phyloP scores from a whole-genome alignment of 1,284 basidiomycete genomes.

The Puccinia coronata region DNA sequence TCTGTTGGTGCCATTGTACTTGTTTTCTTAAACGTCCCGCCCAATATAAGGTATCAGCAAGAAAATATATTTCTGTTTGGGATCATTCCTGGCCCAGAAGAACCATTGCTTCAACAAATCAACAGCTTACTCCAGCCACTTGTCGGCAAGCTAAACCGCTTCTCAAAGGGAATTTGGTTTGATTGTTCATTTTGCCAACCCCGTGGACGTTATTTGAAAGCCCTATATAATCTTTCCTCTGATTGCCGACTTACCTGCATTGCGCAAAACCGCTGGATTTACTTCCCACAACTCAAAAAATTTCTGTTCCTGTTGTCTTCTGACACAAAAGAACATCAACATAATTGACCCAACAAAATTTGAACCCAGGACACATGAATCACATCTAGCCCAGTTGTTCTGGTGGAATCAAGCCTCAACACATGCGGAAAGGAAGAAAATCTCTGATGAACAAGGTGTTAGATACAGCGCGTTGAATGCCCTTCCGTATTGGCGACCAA shows the following conservation, averaged over 20 bases:
- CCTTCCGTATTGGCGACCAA: slow-evolving; percentile 29
- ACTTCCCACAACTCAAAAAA: neutral
- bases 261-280: slow-evolving; percentile 39
- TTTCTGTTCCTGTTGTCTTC: slow-evolving; percentile 18
- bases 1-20: slow-evolving; percentile 33
- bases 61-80: slow-evolving; percentile 40
- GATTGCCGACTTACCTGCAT: slow-evolving; percentile 35
- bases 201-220: neutral
- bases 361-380: neutral
- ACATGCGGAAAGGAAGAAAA: neutral
- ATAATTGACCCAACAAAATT: slow-evolving; percentile 18
- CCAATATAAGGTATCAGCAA: neutral
- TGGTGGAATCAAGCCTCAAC: neutral
- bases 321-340: slow-evolving; percentile 23
- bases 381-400: neutral
- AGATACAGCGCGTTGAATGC: slow-evolving; percentile 21
- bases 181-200: neutral
- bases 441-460: slow-evolving; percentile 7
- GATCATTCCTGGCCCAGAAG: slow-evolving; percentile 35
- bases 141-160: neutral
- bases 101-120: slow-evolving; percentile 18
- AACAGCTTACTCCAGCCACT: slow-evolving; percentile 21
- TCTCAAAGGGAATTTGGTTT: slow-evolving; percentile 28
- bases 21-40: slow-evolving; percentile 28
- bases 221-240: slow-evolving; percentile 28